These are phyloP conservation scores for Phytophthora multivora DNA, from an alignment of 352 stramenopile genomes.

Conservation along the genomic window DNA sequence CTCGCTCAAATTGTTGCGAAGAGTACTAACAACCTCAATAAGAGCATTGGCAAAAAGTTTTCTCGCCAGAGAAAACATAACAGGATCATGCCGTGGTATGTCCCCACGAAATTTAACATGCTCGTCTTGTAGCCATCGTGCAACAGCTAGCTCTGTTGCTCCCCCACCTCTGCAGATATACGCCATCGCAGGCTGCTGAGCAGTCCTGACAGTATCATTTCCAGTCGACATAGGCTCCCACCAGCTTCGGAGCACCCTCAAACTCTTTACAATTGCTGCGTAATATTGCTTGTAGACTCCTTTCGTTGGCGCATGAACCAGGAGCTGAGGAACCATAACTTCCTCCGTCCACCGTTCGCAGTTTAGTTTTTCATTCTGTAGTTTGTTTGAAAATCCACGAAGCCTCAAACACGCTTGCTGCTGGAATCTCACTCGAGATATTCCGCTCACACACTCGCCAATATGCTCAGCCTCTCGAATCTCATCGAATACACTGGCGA, in stretches of 20 bases:
- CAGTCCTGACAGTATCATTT: too few relatives aligned
- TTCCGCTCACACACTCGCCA: constrained; percentile 37
- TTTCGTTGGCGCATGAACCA: constrained; percentile 62
- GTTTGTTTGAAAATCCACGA: constrained; percentile 25
- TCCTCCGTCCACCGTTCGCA: not conserved
- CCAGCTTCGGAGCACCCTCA: constrained; percentile 59
- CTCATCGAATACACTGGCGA: constrained; percentile 63
- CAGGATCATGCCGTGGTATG: not conserved
- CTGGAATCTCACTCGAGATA: constrained; percentile 41
- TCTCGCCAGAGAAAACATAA: constrained; percentile 14
- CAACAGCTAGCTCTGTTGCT: constrained; percentile 49
- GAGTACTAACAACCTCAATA: constrained; percentile 38
- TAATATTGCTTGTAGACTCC: constrained; percentile 76
- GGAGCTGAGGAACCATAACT: constrained; percentile 49
- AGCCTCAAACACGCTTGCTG: constrained; percentile 49
- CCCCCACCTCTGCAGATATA: constrained; percentile 53
- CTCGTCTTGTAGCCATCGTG: constrained; percentile 20
- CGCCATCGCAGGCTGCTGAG: constrained; percentile 2
- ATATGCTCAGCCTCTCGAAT: constrained; percentile 38
- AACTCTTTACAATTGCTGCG: constrained; percentile 50
- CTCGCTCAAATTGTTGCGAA: constrained; percentile 34
- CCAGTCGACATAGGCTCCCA: constrained; percentile 18
- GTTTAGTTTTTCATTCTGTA: not conserved
- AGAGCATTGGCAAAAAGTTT: constrained; percentile 33
- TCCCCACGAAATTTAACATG: not conserved